Evolutionary conservation across 2,329 filamentous ascomycete species (phyloP).

Genomic region (Alternaria sp.): DNA sequence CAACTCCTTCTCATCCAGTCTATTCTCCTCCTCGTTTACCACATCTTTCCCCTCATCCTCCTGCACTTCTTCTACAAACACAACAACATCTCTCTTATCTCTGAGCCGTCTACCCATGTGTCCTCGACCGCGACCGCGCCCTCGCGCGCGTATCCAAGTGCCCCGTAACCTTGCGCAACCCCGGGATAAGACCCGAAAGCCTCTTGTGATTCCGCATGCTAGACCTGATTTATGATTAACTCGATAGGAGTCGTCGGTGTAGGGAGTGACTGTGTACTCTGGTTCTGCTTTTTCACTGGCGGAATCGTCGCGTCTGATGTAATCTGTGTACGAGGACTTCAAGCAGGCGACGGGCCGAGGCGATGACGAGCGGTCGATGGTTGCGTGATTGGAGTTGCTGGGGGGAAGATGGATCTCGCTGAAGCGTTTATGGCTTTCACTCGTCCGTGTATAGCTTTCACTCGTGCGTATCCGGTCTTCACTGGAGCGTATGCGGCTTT

Average conservation of each 20-base stretch:
- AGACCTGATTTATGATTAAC: not conserved
- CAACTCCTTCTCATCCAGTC: not conserved
- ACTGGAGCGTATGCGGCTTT: not conserved
- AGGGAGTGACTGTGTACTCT: not conserved
- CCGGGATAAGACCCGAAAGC: not conserved
- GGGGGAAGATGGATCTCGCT: not conserved
- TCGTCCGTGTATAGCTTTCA: not conserved
- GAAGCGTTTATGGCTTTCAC: not conserved
- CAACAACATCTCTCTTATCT: too few relatives aligned
- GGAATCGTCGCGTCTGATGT: not conserved
- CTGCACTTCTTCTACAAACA: too few relatives aligned
- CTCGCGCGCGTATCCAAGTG: not conserved
- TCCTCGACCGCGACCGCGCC: not conserved
- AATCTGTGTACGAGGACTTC: not conserved
- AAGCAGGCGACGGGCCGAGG: not conserved
- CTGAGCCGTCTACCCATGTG: not conserved
- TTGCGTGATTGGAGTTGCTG: not conserved
- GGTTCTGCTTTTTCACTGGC: not conserved
- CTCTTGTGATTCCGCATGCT: not conserved
- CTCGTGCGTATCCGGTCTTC: not conserved
- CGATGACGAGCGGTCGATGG: not conserved
- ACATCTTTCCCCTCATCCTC: too few relatives aligned
- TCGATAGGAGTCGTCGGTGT: not conserved
- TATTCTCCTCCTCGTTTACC: too few relatives aligned
- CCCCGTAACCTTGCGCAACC: not conserved